Evolutionary conservation across 441 rosid species (phyloP).

Genomic region (Brassica hybrid): DNA sequence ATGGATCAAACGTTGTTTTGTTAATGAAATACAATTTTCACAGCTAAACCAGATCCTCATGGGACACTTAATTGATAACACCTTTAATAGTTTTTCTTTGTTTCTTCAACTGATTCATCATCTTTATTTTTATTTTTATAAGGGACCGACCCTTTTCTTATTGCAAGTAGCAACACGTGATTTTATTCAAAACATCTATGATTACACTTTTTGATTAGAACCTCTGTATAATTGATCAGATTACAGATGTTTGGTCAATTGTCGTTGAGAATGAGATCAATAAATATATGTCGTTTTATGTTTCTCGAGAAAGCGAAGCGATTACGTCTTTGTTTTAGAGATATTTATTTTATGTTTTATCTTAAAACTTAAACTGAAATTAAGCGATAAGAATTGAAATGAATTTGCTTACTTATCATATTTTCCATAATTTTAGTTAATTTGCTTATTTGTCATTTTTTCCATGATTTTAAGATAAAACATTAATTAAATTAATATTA

Average conservation of each 20-base stretch:
- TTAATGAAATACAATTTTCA: neutral
- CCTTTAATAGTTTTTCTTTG: too few species aligned
- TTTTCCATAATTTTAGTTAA: too few species aligned
- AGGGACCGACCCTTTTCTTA: neutral
- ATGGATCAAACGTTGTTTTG: neutral
- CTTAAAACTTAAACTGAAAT: neutral
- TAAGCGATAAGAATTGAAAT: neutral
- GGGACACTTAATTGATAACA: neutral
- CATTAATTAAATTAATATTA: too few species aligned
- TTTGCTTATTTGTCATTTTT: too few species aligned
- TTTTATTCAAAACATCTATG: neutral
- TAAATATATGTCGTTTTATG: conserved; percentile 35
- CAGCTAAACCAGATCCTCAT: conserved; percentile 12
- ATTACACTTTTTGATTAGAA: conserved; percentile 4
- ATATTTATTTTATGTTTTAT: conserved; percentile 11
- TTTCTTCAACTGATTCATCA: neutral
- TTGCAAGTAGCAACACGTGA: conserved; percentile 13
- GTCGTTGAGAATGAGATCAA: conserved; percentile 36
- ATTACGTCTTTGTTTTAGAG: conserved; percentile 9
- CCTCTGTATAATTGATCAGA: conserved; percentile 15
- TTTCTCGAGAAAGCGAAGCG: conserved; percentile 13
- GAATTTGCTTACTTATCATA: too few species aligned
- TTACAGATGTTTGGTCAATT: conserved; percentile 21
- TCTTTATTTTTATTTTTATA: conserved; percentile 1
- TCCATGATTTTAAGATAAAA: too few species aligned